Conservation (phyloP, 805 yeast genomes). For the Yarrowia sp. region DNA sequence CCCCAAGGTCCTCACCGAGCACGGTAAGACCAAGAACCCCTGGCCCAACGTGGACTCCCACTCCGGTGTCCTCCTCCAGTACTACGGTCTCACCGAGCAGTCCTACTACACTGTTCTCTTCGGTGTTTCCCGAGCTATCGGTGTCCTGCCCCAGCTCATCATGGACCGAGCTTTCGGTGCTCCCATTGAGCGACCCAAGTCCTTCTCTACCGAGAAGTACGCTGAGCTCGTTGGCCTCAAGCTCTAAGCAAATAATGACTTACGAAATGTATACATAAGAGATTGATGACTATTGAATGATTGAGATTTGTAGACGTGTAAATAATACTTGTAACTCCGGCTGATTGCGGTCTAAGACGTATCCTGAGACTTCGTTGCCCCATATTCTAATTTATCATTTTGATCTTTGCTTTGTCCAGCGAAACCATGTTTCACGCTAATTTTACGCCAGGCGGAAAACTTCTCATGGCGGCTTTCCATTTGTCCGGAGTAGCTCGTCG, state of each 20-base stretch:
- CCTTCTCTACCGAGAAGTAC: conserved; percentile 47
- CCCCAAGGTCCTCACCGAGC: conserved; percentile 69
- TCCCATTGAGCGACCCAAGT: conserved; percentile 80
- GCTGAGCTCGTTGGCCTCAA: conserved; percentile 33
- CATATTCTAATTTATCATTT: background rate
- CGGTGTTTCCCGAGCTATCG: conserved; percentile 79
- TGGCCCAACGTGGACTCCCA: conserved; percentile 82
- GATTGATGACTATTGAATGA: conserved; percentile 24
- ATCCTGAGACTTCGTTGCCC: no score
- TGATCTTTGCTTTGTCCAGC: conserved; percentile 3
- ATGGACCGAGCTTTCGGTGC: conserved; percentile 75
- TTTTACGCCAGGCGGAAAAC: background rate
- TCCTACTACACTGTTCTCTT: conserved; percentile 76
- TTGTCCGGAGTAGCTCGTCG: background rate
- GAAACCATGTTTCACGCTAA: background rate
- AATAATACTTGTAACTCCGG: no score
- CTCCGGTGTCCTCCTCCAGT: conserved; percentile 74
- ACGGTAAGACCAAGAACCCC: conserved; percentile 84
- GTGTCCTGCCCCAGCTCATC: conserved; percentile 74
- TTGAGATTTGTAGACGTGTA: background rate
- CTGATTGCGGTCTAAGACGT: no score
- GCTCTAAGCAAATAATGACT: conserved; percentile 27
- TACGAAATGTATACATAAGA: conserved; percentile 23
- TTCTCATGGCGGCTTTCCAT: background rate
- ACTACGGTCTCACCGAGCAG: conserved; percentile 73